Evolutionary conservation across 352 stramenopile species (phyloP).

Genomic region (Phytophthora kernoviae): DNA sequence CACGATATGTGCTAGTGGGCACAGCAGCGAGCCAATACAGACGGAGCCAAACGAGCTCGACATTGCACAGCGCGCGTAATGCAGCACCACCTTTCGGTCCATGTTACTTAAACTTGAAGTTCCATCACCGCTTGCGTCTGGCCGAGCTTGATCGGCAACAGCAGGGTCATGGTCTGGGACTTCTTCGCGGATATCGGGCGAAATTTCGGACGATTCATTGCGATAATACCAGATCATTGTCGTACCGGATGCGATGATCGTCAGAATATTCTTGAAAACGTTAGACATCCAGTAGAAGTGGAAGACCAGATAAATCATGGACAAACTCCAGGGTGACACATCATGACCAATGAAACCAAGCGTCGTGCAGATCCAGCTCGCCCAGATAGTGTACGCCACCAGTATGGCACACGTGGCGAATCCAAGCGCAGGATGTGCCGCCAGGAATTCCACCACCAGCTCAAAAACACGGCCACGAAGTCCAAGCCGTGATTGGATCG

Average conservation of each 20-base stretch:
- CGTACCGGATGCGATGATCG: slow-evolving; percentile 74
- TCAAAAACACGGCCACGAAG: slow-evolving; percentile 88
- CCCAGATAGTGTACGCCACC: slow-evolving; percentile 75
- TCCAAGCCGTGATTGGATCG: slow-evolving; percentile 72
- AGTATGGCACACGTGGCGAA: slow-evolving; percentile 56
- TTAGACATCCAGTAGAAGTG: slow-evolving; percentile 92
- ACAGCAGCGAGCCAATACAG: slow-evolving; percentile 82
- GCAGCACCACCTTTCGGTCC: slow-evolving; percentile 66
- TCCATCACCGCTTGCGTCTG: slow-evolving; percentile 10
- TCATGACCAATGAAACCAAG: slow-evolving; percentile 68
- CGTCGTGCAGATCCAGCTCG: slow-evolving; percentile 81
- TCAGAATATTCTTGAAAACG: slow-evolving; percentile 85
- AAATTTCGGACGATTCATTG: slow-evolving; percentile 68
- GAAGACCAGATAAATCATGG: slow-evolving; percentile 75
- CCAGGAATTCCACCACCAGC: slow-evolving; percentile 73
- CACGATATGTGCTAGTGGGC: slow-evolving; percentile 73
- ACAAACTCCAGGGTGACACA: slow-evolving; percentile 68
- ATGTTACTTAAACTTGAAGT: slow-evolving; percentile 5
- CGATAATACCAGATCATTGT: slow-evolving; percentile 90
- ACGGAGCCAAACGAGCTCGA: slow-evolving; percentile 84
- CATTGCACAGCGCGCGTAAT: slow-evolving; percentile 71
- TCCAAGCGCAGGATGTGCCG: slow-evolving; percentile 59
- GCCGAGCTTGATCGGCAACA: slow-evolving; percentile 18
- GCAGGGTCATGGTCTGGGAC: slow-evolving; percentile 47
- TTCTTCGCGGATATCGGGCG: slow-evolving; percentile 39